Evolutionary conservation across 352 stramenopile genomes (phyloP), one percentile per base, ranked within the genome.

Genomic region (Pythium myriotylum): DNA sequence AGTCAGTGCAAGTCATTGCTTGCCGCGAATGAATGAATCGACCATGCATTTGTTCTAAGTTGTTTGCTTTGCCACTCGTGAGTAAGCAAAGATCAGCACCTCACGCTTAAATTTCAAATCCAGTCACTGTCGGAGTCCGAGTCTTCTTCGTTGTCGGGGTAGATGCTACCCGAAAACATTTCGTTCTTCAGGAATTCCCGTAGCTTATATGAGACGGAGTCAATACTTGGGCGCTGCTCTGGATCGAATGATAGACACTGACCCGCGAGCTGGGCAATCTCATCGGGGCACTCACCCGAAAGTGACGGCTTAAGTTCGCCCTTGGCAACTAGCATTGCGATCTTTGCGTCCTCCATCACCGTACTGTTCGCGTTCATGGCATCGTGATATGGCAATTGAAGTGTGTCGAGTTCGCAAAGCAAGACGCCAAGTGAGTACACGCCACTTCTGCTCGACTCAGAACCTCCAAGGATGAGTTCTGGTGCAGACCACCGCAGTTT

Each of bases 251-350:
- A 14, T 32, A 35, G 45, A 8, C 45, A 51, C 45, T 4, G 17
- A 2, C 29, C 9, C 5, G 35, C 23, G 23, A 51, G 23, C 19
- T 33, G 3, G 4, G 12, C 22, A 26, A 51, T 37, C 9, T 20
- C 23, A 14, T 2, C 22, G 3, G 45, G 45, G 23, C 45, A 51
- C 3, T 26, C 26, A n/a, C 20, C 12, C 2, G 45, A 37, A 3
- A 37, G 45, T 2, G 45, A 35, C 9, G 20, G 45, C 22, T 16
- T 12, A 9, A 51, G 45, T 14, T 32, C 45, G 23, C 23, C 20
- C 45, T 51, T 51, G 45, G 22, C 10, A 23, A 51, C 45, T 9
- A 26, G 26, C 45, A 51, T 37, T 6, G 6, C 45, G 45, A 51
- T 51, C 23, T 35, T 20, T 6, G 26, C 26, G 45, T 51, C 45